Base-by-base conservation (phyloP, 108 stramenopile genomes). In the Nannochloropsis salina region DNA sequence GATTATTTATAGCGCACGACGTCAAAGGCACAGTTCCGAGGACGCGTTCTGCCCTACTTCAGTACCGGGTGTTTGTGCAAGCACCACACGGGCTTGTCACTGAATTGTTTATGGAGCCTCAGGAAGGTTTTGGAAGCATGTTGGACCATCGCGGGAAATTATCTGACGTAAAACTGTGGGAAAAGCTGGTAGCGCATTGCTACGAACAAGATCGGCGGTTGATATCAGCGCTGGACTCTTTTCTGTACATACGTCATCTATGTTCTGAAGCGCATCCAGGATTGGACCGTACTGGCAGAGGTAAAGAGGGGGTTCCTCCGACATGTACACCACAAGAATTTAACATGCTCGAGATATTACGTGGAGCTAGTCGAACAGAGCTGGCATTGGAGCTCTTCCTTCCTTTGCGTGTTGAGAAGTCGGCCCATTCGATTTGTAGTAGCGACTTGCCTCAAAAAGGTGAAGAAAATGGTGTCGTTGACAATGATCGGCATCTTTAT, bases 191-290 rank as follows among this genome's bases (percentile, higher is more conserved):
- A n/a, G 61, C 61, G 61, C 15, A 74, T 74, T 74, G 61, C n/a
- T 74, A 74, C 61, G 61, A 74, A n/a, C 61, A n/a, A 74, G 2
- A 74, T 8, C 15, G 61, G 61, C 61, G 61, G 5, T 3, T 74
- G 61, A 15, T 74, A 15, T 74, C 61, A n/a, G 61, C 61, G n/a
- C 15, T 74, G 61, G 61, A 74, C 61, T 74, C 61, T 6, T 74
- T 74, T 74, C n/a, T 74, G 61, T 74, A 74, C 61, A 74, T 74
- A 15, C 61, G 61, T 74, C 61, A 74, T 74, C n/a, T 74, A n/a
- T 74, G 61, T n/a, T n/a, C 61, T n/a, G 61, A 74, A 4, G 61
- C 61, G n/a, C 61, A 74, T n/a, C 61, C 61, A 3, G 61, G n/a
- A n/a, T n/a, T 74, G 3, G 61, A 74, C 61, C 1, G 61, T 3